Conservation (phyloP, 1,284 basidiomycete genomes). For the Ceratobasidium sp. region DNA sequence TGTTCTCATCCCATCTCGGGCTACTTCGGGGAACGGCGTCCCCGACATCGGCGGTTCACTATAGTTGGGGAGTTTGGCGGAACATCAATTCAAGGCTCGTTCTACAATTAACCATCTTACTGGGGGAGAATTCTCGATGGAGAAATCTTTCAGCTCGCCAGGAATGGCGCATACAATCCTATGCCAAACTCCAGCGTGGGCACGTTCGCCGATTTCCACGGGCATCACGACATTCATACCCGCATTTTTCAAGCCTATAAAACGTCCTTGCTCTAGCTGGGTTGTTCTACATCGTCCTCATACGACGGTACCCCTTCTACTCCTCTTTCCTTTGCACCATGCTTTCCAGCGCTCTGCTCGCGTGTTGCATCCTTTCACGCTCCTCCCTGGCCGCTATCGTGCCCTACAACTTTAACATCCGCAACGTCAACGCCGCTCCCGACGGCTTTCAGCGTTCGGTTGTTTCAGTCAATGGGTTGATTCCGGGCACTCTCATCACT, state of each 20-base stretch:
- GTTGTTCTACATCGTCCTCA: slow-evolving; percentile 35
- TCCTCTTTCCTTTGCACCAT: slow-evolving; percentile 6
- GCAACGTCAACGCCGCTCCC: slow-evolving; percentile 36
- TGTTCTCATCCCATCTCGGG: slow-evolving; percentile 1
- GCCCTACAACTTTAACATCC: slow-evolving; percentile 24
- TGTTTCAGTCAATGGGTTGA: slow-evolving; percentile 39
- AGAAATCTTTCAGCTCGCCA: neutral
- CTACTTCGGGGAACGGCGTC: slow-evolving; percentile 5
- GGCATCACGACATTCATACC: neutral
- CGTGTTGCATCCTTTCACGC: neutral
- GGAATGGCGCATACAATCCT: neutral
- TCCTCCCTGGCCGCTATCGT: slow-evolving; percentile 24
- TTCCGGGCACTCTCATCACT: slow-evolving; percentile 33
- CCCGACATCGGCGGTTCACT: neutral
- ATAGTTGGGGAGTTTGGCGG: slow-evolving; percentile 22
- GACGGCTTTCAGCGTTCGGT: slow-evolving; percentile 41
- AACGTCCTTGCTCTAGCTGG: neutral
- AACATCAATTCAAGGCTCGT: slow-evolving; percentile 11
- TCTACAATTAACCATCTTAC: neutral
- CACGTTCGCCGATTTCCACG: neutral
- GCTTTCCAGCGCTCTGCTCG: slow-evolving; percentile 8
- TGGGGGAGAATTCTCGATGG: slow-evolving; percentile 4
- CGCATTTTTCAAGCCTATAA: neutral
- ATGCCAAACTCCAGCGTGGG: neutral
- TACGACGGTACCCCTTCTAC: neutral